Conservation (phyloP, 345 rosid genomes). For the Eucalyptus regnans region DNA sequence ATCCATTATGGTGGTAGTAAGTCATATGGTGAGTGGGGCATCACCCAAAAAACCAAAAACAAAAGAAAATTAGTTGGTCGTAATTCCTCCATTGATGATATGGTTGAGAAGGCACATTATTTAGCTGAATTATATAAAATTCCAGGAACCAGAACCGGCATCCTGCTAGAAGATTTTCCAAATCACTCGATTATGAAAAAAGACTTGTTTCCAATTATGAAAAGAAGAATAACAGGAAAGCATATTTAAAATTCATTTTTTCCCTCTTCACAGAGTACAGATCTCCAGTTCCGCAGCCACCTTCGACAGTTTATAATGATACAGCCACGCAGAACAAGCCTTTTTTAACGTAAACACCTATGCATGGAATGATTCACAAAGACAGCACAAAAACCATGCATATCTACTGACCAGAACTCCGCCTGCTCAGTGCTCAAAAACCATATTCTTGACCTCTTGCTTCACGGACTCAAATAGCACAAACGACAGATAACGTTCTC, state of each 20-base stretch:
- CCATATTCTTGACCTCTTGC: constrained; percentile 24
- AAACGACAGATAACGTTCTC: constrained; percentile 38
- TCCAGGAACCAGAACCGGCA: too few relatives aligned
- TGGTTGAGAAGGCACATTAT: too few relatives aligned
- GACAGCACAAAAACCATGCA: not conserved
- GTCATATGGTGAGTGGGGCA: too few relatives aligned
- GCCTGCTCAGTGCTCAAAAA: constrained; percentile 8
- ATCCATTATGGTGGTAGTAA: not conserved
- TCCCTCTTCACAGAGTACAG: too few relatives aligned
- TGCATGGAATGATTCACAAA: not conserved
- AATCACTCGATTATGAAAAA: too few relatives aligned
- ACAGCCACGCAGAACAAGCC: not conserved
- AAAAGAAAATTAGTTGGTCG: too few relatives aligned
- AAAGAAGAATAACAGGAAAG: too few relatives aligned
- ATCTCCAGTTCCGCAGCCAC: not conserved
- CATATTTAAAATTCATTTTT: not conserved
- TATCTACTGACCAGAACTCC: not conserved
- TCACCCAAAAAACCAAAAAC: too few relatives aligned
- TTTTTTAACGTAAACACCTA: not conserved
- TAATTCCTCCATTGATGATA: too few relatives aligned
- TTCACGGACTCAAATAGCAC: constrained; percentile 33
- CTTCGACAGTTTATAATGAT: not conserved
- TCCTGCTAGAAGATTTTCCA: too few relatives aligned
- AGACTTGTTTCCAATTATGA: too few relatives aligned
- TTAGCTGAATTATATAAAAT: too few relatives aligned